Evolutionary conservation across 306 rosid genomes (phyloP).

Genomic region (Argentina anserina): DNA sequence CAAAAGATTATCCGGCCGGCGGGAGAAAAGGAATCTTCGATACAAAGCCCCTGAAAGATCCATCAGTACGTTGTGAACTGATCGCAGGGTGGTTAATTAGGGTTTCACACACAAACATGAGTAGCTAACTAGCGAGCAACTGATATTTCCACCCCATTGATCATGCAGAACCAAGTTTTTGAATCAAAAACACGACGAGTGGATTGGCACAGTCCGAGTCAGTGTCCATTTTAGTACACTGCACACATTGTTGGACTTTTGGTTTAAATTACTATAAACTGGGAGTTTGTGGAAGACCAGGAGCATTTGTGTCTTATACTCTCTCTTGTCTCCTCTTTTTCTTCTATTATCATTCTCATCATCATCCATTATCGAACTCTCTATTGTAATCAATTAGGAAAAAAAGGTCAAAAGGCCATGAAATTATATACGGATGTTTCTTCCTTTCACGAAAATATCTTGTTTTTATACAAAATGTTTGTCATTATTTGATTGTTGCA

Average conservation of each 20-base stretch:
- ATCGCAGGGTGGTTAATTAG: no score
- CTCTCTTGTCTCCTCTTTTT: neutral
- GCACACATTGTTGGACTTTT: conserved; percentile 1
- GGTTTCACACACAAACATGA: no score
- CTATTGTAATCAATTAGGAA: neutral
- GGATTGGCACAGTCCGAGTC: neutral
- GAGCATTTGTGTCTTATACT: conserved; percentile 1
- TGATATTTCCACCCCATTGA: no score
- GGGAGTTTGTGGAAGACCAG: conserved; percentile 4
- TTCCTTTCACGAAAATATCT: neutral
- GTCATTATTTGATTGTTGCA: no score
- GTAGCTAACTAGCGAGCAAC: no score
- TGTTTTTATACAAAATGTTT: no score
- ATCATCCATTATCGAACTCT: neutral
- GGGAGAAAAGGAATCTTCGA: no score
- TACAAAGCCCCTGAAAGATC: no score
- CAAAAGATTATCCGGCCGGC: no score
- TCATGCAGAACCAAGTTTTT: no score
- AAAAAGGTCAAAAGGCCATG: neutral
- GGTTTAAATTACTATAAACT: neutral
- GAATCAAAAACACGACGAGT: neutral
- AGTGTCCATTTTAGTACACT: neutral
- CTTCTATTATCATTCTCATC: neutral
- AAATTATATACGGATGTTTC: neutral
- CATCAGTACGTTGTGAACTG: no score